A percentile compares a stretch with the other conserved stretches of the same genome.
phyloP scores from a whole-genome alignment of 352 stramenopile species.

The Pythium oligandrum region DNA sequence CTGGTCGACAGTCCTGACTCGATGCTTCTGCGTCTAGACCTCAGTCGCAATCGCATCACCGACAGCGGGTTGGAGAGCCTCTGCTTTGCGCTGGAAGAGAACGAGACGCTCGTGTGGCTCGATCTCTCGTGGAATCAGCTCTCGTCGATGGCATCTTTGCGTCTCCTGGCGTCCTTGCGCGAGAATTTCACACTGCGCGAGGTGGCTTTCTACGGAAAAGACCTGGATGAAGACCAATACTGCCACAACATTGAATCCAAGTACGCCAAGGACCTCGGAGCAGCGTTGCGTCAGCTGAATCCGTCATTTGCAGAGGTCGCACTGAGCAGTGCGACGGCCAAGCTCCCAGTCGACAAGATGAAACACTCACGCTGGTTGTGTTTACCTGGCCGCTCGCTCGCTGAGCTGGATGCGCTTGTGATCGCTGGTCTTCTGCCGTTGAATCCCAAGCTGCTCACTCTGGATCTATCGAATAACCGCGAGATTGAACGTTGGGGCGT shows the following conservation, averaged over 20 bases:
- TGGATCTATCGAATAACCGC: constrained; percentile 64
- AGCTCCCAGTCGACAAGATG: constrained; percentile 53
- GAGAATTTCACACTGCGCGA: constrained; percentile 59
- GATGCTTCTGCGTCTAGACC: constrained; percentile 47
- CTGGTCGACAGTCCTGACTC: constrained; percentile 61
- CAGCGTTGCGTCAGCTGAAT: constrained; percentile 45
- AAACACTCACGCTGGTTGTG: constrained; percentile 58
- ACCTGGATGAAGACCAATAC: constrained; percentile 45
- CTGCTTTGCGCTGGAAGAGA: constrained; percentile 46
- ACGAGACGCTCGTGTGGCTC: constrained; percentile 63
- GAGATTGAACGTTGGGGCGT: constrained; percentile 45
- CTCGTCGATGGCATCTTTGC: constrained; percentile 33
- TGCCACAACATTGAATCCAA: constrained; percentile 55
- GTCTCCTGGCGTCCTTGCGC: constrained; percentile 32
- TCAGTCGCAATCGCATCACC: constrained; percentile 52
- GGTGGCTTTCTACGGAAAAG: constrained; percentile 41
- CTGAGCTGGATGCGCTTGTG: constrained; percentile 62
- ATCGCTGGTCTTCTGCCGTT: constrained; percentile 50
- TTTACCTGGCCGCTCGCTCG: constrained; percentile 26
- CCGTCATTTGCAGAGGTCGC: constrained; percentile 35
- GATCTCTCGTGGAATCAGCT: constrained; percentile 68
- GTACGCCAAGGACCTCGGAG: constrained; percentile 39
- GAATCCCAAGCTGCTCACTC: constrained; percentile 45
- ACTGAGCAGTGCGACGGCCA: constrained; percentile 35
- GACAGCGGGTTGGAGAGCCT: constrained; percentile 35